A percentile compares a stretch with the other conserved stretches of the same genome.
These are phyloP conservation scores for Xylaria intraflava DNA, from an alignment of 495 filamentous ascomycete species.

Conservation along the genomic window DNA sequence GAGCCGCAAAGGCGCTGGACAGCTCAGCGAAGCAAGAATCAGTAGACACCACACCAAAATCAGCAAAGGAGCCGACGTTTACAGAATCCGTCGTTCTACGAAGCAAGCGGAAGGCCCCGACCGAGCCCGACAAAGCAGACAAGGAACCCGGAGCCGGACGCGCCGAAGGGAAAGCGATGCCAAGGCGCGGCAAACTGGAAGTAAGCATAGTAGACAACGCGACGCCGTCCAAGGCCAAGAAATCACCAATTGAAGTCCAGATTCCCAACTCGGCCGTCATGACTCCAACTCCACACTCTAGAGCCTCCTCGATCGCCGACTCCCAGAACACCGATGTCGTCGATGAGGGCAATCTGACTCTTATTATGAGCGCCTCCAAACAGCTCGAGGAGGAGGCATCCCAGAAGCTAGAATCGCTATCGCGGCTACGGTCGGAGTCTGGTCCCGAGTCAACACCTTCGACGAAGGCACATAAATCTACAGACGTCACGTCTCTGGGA, in stretches of 20 bases:
- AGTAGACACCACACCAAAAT: not conserved
- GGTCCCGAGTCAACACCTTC: not conserved
- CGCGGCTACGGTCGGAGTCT: not conserved
- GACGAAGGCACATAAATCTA: not conserved
- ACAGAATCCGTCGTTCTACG: conserved; percentile 8
- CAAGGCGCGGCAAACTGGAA: conserved; percentile 17
- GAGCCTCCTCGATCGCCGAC: conserved; percentile 7
- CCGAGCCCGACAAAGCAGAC: not conserved
- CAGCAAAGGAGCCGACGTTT: not conserved
- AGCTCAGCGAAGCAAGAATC: not conserved
- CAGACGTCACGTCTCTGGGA: conserved; percentile 9
- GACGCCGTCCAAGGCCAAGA: conserved; percentile 7
- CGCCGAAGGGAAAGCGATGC: not conserved
- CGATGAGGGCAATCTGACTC: not conserved
- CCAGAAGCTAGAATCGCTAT: conserved; percentile 17
- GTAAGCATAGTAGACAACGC: conserved; percentile 18
- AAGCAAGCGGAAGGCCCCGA: conserved; percentile 13
- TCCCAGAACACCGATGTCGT: conserved; percentile 10
- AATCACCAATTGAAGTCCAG: conserved; percentile 19
- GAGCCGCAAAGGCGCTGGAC: conserved; percentile 7
- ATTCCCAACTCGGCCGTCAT: conserved; percentile 14
- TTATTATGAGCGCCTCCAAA: conserved; percentile 18
- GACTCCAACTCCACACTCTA: conserved; percentile 6
- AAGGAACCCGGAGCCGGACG: not conserved
- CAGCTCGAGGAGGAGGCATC: conserved; percentile 25